Evolutionary conservation across 1,139 yeast species (phyloP), one percentile per base, ranked within the genome.

Genomic region (Nematodospora anomalae): DNA sequence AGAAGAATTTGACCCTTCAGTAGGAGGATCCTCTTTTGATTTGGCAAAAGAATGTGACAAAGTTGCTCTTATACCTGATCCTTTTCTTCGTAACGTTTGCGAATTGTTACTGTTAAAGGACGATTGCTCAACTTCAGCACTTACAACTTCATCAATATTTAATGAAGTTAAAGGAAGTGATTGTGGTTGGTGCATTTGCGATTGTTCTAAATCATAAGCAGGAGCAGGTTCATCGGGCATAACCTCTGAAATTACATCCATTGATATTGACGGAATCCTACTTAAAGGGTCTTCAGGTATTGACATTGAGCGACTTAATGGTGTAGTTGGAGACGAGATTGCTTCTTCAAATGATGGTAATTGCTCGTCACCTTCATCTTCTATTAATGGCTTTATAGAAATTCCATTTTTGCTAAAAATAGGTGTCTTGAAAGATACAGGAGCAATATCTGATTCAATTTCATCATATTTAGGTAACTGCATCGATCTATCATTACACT

Each of bases 381-480:
- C 46, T 22, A 47, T 52, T 49, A 58, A 56, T 6, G 58, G 59
- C 38, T 52, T 62, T 16, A 74, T 71, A 1, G 71, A 61, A 38
- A 72, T 59, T 2, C 78, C 74, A 36, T 60, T 60, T 30, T 51
- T 48, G 16, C 56, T 58, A 43, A 50, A 67, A 28, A 59, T 55
- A 1, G 75, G 74, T 1, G 67, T 63, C 30, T 69, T 54, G 46
- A 67, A 66, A 3, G 55, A 46, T 8, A 15, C 16, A 33, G 24
- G 8, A 6, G 31, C 18, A 18, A 26, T 23, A 7, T 28, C 29
- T 6, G 30, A 14, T 6, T 45, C 56, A 14, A 63, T 40, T 24
- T 65, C 73, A 42, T 60, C 52, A 49, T 87, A 87, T 25, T 76
- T 73, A 0, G 96, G 96, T 36, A 88, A 68, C 33, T 82, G 86